A percentile compares a stretch with the other conserved stretches of the same genome.
These are phyloP conservation scores for Ceriops zippeliana DNA, from an alignment of 345 rosid species.

Conservation along the genomic window DNA sequence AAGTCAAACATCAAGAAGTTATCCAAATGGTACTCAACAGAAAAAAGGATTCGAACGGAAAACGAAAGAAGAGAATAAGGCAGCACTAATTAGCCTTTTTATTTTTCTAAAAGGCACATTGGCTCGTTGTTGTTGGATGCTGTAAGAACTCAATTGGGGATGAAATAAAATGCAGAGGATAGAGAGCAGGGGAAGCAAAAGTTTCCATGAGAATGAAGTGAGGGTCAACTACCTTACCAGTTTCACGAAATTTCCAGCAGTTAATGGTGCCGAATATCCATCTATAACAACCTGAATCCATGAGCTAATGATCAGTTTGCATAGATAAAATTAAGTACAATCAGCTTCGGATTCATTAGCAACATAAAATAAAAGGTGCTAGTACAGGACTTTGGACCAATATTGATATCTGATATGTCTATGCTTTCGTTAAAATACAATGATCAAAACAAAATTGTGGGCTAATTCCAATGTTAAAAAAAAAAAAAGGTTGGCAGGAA, in stretches of 20 bases:
- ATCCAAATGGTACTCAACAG: not conserved
- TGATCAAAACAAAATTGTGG: too few species aligned
- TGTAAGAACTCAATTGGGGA: not conserved
- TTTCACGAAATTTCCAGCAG: slow-evolving; percentile 83
- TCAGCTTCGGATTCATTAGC: not conserved
- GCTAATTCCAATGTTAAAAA: not conserved
- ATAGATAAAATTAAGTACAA: not conserved
- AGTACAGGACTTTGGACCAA: not conserved
- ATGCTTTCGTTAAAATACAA: too few species aligned
- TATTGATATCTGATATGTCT: not conserved
- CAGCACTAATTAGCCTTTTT: not conserved
- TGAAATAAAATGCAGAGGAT: not conserved
- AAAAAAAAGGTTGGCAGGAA: not conserved
- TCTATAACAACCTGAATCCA: slow-evolving; percentile 62
- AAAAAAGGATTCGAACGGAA: not conserved
- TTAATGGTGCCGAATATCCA: slow-evolving; percentile 90
- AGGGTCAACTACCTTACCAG: slow-evolving; percentile 87
- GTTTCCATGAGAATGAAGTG: slow-evolving; percentile 16
- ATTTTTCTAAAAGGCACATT: too few species aligned
- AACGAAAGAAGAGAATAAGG: not conserved
- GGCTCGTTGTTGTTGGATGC: not conserved
- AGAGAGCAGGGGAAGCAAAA: slow-evolving; percentile 5
- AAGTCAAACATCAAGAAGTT: not conserved
- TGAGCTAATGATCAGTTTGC: slow-evolving; percentile 4
- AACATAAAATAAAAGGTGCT: not conserved